phyloP scores from a whole-genome alignment of 345 rosid species.

The Noccaea bulbosa region DNA sequence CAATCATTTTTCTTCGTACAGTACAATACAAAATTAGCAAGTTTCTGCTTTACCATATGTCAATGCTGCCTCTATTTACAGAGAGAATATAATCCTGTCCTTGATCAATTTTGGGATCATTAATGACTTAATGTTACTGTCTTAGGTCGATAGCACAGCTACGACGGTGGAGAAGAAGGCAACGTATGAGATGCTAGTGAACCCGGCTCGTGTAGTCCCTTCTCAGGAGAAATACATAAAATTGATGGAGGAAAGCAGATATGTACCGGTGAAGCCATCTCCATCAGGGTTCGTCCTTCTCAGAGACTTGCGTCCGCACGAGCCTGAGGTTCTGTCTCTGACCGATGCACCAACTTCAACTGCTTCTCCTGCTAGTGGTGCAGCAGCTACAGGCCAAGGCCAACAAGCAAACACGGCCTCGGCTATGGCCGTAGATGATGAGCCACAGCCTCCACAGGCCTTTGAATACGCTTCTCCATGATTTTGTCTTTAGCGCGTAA shows the following conservation, averaged over 20 bases:
- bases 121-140: conserved; percentile 1
- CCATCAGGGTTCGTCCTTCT: conserved; percentile 93
- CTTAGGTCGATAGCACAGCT: conserved; percentile 70
- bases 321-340: conserved; percentile 83
- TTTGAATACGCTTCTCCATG: conserved; percentile 71
- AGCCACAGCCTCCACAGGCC: conserved; percentile 90
- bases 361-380: conserved; percentile 53
- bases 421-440: conserved; percentile 87
- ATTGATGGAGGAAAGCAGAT: conserved; percentile 78
- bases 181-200: conserved; percentile 69
- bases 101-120: conserved; percentile 7
- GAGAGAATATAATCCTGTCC: background rate
- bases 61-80: background rate
- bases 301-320: conserved; percentile 71
- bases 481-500: conserved; percentile 16
- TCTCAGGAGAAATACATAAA: conserved; percentile 80
- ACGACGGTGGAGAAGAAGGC: conserved; percentile 78
- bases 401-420: conserved; percentile 59
- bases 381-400: conserved; percentile 52
- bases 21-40: background rate
- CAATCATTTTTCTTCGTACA: background rate
- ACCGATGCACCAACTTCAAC: conserved; percentile 79
- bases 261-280: conserved; percentile 76
- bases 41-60: background rate
- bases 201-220: conserved; percentile 94